Evolutionary conservation across 2,329 filamentous ascomycete species (phyloP).

Genomic region (Phialocephala sp.): DNA sequence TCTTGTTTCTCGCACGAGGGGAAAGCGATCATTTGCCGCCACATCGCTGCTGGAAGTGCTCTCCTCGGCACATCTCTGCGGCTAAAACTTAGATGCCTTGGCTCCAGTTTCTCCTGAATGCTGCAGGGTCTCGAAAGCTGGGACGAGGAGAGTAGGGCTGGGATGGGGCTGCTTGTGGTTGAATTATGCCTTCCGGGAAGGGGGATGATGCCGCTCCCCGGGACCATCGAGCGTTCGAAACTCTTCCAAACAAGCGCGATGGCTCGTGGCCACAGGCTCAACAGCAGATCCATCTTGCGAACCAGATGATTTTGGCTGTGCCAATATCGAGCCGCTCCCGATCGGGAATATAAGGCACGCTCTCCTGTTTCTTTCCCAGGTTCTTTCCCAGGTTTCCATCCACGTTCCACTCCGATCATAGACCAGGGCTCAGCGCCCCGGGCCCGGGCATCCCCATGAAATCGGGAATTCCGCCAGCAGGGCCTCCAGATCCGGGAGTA

Average conservation of each 20-base stretch:
- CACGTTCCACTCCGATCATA: conserved; percentile 5
- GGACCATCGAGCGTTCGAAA: not conserved
- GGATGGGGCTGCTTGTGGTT: not conserved
- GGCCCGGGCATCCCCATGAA: conserved; percentile 13
- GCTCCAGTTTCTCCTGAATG: conserved; percentile 6
- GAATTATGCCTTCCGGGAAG: not conserved
- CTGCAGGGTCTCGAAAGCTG: not conserved
- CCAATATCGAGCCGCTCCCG: conserved; percentile 23
- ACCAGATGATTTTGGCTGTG: conserved; percentile 16
- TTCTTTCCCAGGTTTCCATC: conserved; percentile 10
- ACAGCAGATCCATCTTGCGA: not conserved
- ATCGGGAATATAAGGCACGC: conserved; percentile 7
- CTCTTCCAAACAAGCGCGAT: conserved; percentile 7
- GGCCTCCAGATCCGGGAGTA: conserved; percentile 16
- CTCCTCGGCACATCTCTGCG: conserved; percentile 8
- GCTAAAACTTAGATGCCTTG: conserved; percentile 8
- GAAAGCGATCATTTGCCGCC: conserved; percentile 5
- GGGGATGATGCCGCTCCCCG: not conserved
- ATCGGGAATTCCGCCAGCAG: conserved; percentile 13
- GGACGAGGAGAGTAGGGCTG: not conserved
- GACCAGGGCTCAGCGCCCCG: conserved; percentile 10
- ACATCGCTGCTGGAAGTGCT: not conserved
- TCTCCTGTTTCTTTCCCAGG: conserved; percentile 1
- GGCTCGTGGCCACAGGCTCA: not conserved
- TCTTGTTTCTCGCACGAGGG: conserved; percentile 3